A percentile compares a stretch with the other conserved stretches of the same genome.
phyloP scores from a whole-genome alignment of 441 rosid genomes.

The Breynia disticha region DNA sequence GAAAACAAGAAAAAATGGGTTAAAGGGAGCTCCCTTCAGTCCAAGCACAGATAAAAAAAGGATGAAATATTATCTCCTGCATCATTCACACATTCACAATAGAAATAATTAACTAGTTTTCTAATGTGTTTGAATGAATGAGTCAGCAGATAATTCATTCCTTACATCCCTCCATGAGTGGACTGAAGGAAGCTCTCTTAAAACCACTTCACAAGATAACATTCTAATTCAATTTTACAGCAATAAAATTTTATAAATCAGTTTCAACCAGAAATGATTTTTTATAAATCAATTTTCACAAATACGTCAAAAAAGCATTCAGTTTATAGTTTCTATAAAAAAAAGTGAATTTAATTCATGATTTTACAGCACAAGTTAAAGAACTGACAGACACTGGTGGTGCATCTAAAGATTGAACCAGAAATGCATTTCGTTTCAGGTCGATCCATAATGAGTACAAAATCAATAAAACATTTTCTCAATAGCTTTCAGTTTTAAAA shows the following conservation, averaged over 20 bases:
- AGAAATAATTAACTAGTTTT: slow-evolving; percentile 6
- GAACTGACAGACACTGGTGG: too few species aligned
- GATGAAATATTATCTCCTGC: slow-evolving; percentile 38
- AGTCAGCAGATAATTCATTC: slow-evolving; percentile 40
- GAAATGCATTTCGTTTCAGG: too few species aligned
- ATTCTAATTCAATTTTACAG: too few species aligned
- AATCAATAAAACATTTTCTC: too few species aligned
- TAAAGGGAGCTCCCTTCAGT: slow-evolving; percentile 47
- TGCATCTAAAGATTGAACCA: too few species aligned
- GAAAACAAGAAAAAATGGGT: background rate
- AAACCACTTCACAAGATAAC: slow-evolving; percentile 10
- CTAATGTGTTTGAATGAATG: slow-evolving; percentile 42
- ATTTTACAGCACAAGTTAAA: too few species aligned
- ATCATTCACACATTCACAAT: slow-evolving; percentile 41
- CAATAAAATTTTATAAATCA: too few species aligned
- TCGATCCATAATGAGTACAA: too few species aligned
- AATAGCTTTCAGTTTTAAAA: too few species aligned
- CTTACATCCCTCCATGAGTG: slow-evolving; percentile 31
- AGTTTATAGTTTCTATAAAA: background rate
- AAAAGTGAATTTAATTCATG: too few species aligned
- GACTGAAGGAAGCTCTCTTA: slow-evolving; percentile 43
- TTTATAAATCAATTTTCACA: too few species aligned
- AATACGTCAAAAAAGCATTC: background rate
- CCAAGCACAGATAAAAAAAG: slow-evolving; percentile 35
- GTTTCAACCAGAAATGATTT: too few species aligned